Evolutionary conservation across 2,329 filamentous ascomycete species (phyloP).

Genomic region (Myriangium duriaei): DNA sequence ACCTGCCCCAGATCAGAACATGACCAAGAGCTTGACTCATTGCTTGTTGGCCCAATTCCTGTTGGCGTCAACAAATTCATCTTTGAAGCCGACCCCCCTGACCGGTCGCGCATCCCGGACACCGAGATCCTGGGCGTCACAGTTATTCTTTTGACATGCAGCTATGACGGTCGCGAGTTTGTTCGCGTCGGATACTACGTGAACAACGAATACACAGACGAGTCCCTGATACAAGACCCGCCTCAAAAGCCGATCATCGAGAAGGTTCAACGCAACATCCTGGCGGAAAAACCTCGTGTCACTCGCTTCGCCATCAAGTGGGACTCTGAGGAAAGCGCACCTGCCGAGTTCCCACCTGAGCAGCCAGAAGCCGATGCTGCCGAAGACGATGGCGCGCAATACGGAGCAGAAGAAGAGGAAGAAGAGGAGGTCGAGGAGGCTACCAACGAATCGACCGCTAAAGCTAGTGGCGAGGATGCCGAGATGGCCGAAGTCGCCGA

Average conservation of each 20-base stretch:
- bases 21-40: conserved; percentile 93
- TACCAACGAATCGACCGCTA: conserved; percentile 32
- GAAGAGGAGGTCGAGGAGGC: conserved; percentile 53
- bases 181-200: conserved; percentile 98
- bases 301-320: conserved; percentile 98
- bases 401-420: conserved; percentile 73
- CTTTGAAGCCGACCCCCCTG: conserved; percentile 88
- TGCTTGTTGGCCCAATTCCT: conserved; percentile 93
- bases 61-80: conserved; percentile 98
- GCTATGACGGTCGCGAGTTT: conserved; percentile 93
- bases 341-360: conserved; percentile 90
- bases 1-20: conserved; percentile 66
- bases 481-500: conserved; percentile 64
- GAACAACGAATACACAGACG: conserved; percentile 96
- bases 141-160: conserved; percentile 89
- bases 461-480: conserved; percentile 47
- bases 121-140: conserved; percentile 95
- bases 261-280: conserved; percentile 79
- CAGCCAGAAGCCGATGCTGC: conserved; percentile 87
- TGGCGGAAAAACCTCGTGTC: conserved; percentile 93
- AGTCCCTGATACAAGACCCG: conserved; percentile 78
- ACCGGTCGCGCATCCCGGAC: conserved; percentile 80
- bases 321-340: conserved; percentile 96
- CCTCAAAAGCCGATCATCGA: conserved; percentile 88
- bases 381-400: conserved; percentile 71